phyloP scores from a whole-genome alignment of 805 yeast genomes.

The Myxozyma geophila region DNA sequence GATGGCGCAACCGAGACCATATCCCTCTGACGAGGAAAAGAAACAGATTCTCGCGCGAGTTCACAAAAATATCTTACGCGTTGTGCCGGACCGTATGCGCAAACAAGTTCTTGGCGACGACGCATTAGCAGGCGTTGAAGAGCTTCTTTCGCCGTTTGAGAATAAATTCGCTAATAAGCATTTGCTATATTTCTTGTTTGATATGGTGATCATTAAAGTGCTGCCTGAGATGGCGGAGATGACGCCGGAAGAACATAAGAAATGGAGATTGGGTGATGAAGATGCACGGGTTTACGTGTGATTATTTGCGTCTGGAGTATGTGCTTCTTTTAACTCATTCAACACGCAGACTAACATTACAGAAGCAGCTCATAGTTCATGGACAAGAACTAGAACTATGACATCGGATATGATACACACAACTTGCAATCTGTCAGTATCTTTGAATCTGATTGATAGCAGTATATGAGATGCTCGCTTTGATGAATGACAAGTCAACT shows the following conservation, averaged over 20 bases:
- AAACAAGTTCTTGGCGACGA: conserved; percentile 36
- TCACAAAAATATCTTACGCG: conserved; percentile 26
- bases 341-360: too few species aligned
- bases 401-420: too few species aligned
- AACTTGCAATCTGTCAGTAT: too few species aligned
- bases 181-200: conserved; percentile 40
- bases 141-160: conserved; percentile 39
- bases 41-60: conserved; percentile 38
- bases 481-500: too few species aligned
- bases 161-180: conserved; percentile 43
- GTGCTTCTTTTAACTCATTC: too few species aligned
- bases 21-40: conserved; percentile 52
- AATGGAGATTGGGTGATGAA: conserved; percentile 35
- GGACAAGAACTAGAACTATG: too few species aligned
- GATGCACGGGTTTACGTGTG: conserved; percentile 15
- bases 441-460: too few species aligned
- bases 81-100: conserved; percentile 33
- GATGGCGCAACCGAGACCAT: conserved; percentile 55
- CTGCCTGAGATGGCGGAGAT: conserved; percentile 41
- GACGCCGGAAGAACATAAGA: conserved; percentile 40
- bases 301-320: too few species aligned
- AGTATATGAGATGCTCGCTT: too few species aligned
- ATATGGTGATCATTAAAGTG: conserved; percentile 38
- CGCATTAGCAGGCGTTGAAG: conserved; percentile 35
- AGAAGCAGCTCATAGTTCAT: too few species aligned